These are phyloP conservation scores for Perkinsela sp. DNA, from an alignment of 208 protist species.

Conservation along the genomic window DNA sequence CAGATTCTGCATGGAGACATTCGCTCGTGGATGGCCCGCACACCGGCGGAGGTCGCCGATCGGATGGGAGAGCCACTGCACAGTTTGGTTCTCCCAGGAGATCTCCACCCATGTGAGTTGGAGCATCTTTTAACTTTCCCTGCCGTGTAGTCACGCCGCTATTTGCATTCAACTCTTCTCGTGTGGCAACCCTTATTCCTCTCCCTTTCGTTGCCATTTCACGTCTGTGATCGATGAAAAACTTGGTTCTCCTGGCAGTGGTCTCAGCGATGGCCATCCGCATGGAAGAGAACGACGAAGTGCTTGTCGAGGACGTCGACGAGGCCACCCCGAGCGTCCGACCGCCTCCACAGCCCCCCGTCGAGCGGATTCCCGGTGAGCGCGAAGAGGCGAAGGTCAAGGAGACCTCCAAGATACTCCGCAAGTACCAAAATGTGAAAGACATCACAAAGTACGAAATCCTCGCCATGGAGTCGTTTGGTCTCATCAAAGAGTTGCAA, in stretches of 20 bases:
- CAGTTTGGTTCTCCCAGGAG: slow-evolving; percentile 79
- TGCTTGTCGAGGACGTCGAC: background rate
- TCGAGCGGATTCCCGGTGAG: background rate
- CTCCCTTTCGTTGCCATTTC: too few species aligned
- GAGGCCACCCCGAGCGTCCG: background rate
- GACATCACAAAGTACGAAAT: background rate
- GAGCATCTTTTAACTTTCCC: slow-evolving; percentile 50
- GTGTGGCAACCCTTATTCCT: too few species aligned
- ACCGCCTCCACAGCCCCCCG: background rate
- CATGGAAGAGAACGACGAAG: background rate
- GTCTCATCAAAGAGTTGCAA: background rate
- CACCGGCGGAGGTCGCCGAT: slow-evolving; percentile 29
- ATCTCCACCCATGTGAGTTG: slow-evolving; percentile 69
- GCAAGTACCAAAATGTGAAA: background rate
- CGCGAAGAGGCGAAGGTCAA: background rate
- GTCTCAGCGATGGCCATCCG: background rate
- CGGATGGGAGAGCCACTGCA: slow-evolving; percentile 92
- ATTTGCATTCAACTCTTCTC: too few species aligned
- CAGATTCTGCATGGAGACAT: slow-evolving; percentile 68
- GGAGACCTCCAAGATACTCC: background rate
- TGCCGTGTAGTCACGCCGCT: background rate
- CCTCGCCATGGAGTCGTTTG: background rate
- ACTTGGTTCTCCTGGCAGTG: background rate
- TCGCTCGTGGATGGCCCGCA: slow-evolving; percentile 3
- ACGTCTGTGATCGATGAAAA: too few species aligned